Evolutionary conservation across 2,329 filamentous ascomycete species (phyloP), one percentile per base, ranked within the genome.

Genomic region (Dendryphion nanum): DNA sequence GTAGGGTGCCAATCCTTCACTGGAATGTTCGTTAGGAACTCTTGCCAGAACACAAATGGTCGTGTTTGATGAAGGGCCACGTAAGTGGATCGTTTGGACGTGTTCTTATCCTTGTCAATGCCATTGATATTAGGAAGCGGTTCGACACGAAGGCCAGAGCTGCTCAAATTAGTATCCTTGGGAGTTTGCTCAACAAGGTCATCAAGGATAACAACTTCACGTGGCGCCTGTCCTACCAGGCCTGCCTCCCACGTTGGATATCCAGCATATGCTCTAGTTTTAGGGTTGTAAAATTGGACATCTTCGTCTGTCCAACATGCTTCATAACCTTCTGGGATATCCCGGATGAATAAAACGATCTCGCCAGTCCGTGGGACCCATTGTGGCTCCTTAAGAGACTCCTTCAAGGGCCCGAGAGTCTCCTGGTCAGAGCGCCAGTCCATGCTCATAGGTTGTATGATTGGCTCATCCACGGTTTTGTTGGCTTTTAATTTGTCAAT

Each of bases 341-440:
- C 50, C 8, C 71, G 61, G 1, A 68, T 57, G 30, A 76, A 81
- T 0, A 83, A 63, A 0, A 82, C 77, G 3, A 81, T 54, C 41
- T 83, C 79, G 2, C 78, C 79, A 0, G 65, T 47, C 2, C 79
- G 71, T 3, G 79, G 78, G 1, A 76, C 49, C 52, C 75, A 82
- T 2, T 71, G 66, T 2, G 73, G 68, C 30, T 75, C 68, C 6
- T 21, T 19, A 30, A 30, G 29, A 7, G 8, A 16, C 7, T 70
- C 46, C 4, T 58, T 57, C 13, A 74, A 53, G 6, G 66, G 66
- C 4, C 65, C 57, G 1, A 81, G 56, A 14, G 70, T 51, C 4
- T 70, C 56, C 14, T 71, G 66, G 30, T 78, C 74, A 0, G 73
- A 68, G 24, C 71, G 63, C 78, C 78, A 82, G 46, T 82, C 78